Conservation (phyloP, 208 protist species). For the Leishmania aethiopica region DNA sequence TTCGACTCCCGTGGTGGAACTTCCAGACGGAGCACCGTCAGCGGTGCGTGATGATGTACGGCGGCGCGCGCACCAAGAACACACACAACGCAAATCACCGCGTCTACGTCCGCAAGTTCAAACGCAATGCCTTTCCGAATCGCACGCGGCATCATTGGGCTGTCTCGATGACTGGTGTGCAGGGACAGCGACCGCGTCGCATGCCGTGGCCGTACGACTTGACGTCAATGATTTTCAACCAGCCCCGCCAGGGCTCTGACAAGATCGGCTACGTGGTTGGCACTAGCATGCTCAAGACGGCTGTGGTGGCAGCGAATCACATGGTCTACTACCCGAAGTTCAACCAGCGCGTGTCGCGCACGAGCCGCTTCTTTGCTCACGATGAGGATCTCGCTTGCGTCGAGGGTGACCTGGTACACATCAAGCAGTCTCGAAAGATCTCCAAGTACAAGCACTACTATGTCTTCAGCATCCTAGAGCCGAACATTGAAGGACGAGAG, state of each 20-base stretch:
- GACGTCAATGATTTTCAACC: conserved; percentile 93
- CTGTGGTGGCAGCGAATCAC: conserved; percentile 89
- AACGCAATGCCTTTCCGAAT: conserved; percentile 91
- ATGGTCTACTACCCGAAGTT: conserved; percentile 95
- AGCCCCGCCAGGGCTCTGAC: conserved; percentile 87
- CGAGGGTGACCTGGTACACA: conserved; percentile 93
- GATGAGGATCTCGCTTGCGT: conserved; percentile 94
- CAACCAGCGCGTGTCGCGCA: conserved; percentile 90
- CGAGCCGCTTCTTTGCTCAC: conserved; percentile 92
- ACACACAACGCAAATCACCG: conserved; percentile 91
- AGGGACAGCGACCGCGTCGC: conserved; percentile 85
- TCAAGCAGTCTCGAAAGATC: conserved; percentile 92
- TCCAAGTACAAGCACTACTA: conserved; percentile 95
- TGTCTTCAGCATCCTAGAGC: conserved; percentile 93
- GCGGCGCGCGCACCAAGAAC: conserved; percentile 83
- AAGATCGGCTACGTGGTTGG: conserved; percentile 94
- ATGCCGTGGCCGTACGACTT: conserved; percentile 94
- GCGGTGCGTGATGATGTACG: conserved; percentile 89
- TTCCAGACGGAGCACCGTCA: conserved; percentile 93
- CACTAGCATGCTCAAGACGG: conserved; percentile 93
- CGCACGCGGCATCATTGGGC: conserved; percentile 91
- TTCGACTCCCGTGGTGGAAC: conserved; percentile 91
- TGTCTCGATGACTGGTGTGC: conserved; percentile 89
- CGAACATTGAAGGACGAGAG: conserved; percentile 91
- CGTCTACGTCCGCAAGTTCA: conserved; percentile 91